phyloP scores from a whole-genome alignment of 176 grass and related monocot species.

The Urochloa ruziziensis region DNA sequence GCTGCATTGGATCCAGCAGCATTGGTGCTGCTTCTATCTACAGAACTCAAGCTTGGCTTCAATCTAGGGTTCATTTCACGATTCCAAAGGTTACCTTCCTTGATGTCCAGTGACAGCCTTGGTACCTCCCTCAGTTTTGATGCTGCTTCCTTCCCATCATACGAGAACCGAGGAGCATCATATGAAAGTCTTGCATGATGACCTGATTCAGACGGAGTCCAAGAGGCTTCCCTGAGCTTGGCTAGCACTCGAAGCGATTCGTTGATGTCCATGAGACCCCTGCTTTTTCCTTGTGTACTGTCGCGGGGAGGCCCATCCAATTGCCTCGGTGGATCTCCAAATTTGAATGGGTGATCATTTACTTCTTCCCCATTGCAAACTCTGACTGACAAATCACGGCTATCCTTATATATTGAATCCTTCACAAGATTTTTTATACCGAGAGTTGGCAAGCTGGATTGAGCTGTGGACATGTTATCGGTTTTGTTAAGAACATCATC shows the following conservation, averaged over 20 bases:
- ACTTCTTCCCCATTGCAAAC: constrained; percentile 50
- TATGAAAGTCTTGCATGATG: constrained; percentile 64
- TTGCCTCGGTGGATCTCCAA: constrained; percentile 39
- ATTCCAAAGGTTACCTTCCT: constrained; percentile 54
- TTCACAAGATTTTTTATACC: constrained; percentile 82
- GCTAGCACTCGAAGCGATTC: constrained; percentile 62
- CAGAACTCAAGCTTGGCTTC: constrained; percentile 39
- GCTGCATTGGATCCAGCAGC: constrained; percentile 9
- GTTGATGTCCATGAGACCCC: constrained; percentile 43
- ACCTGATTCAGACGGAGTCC: constrained; percentile 48
- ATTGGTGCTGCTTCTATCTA: constrained; percentile 41
- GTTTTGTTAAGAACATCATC: constrained; percentile 27
- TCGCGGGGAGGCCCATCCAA: constrained; percentile 30
- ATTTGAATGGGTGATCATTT: constrained; percentile 38
- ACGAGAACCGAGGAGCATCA: constrained; percentile 66
- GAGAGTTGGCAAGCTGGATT: constrained; percentile 36
- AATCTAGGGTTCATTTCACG: constrained; percentile 40
- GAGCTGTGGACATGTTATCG: constrained; percentile 2
- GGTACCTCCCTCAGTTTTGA: constrained; percentile 49
- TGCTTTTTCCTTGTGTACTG: constrained; percentile 50
- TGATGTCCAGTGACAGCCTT: constrained; percentile 80
- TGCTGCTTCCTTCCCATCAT: constrained; percentile 58
- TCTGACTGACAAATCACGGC: constrained; percentile 54
- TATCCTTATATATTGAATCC: constrained; percentile 81
- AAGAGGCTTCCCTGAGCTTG: constrained; percentile 69